These are phyloP conservation scores for Orbilia ellipsospora DNA, from an alignment of 2,329 filamentous ascomycete species.

Conservation along the genomic window DNA sequence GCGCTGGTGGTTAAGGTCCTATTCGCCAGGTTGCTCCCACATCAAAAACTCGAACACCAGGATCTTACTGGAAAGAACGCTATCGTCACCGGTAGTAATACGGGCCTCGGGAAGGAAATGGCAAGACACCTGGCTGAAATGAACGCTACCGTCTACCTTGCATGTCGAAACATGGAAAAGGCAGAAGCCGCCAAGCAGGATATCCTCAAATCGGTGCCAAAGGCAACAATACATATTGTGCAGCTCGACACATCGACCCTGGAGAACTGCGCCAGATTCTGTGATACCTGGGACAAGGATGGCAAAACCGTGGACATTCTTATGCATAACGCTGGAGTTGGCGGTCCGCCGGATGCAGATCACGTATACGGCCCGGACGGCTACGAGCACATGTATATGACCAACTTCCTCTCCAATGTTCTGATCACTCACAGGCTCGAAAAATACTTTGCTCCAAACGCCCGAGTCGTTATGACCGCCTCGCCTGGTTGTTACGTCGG, in stretches of 20 bases:
- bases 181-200: conserved; percentile 40
- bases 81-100: conserved; percentile 49
- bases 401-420: conserved; percentile 53
- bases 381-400: conserved; percentile 49
- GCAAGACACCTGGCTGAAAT: conserved; percentile 39
- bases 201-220: conserved; percentile 36
- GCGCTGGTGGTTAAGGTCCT: conserved; percentile 15
- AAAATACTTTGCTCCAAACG: conserved; percentile 38
- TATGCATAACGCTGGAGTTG: conserved; percentile 52
- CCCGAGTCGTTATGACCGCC: conserved; percentile 40
- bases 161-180: conserved; percentile 44
- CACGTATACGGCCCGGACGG: conserved; percentile 30
- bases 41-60: conserved; percentile 32
- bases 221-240: conserved; percentile 30
- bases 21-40: conserved; percentile 23
- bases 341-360: conserved; percentile 25
- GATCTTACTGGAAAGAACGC: conserved; percentile 49
- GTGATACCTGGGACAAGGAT: conserved; percentile 39
- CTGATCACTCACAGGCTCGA: conserved; percentile 41
- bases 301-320: conserved; percentile 50
- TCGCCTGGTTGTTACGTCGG: conserved; percentile 43
- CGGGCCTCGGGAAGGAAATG: conserved; percentile 48
- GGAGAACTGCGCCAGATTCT: conserved; percentile 43
- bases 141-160: conserved; percentile 43
- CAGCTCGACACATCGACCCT: conserved; percentile 46